phyloP scores from a whole-genome alignment of 1,139 yeast species.

The Sugiyamaella sp. region DNA sequence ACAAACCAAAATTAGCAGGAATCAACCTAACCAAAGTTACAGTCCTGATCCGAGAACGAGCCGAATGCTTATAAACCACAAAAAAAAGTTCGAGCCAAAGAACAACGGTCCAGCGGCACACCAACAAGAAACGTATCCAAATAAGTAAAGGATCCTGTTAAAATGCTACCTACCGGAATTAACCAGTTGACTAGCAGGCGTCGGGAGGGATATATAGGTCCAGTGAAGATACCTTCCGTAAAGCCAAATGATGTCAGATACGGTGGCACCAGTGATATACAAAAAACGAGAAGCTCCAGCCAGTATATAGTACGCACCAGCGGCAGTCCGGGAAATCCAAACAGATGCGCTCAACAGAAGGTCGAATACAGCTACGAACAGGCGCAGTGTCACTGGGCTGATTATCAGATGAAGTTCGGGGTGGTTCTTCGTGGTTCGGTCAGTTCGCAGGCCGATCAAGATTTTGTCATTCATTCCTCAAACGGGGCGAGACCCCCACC shows the following conservation, averaged over 20 bases:
- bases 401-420: neutral
- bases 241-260: no score
- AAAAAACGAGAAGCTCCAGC: no score
- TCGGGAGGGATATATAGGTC: no score
- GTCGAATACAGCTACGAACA: neutral
- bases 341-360: neutral
- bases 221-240: no score
- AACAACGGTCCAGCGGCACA: no score
- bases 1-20: neutral
- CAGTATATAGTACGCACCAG: no score
- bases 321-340: neutral
- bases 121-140: no score
- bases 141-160: no score
- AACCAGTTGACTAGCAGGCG: no score
- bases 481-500: neutral
- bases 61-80: neutral
- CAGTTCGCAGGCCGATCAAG: neutral
- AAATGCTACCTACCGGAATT: no score
- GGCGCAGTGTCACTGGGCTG: neutral
- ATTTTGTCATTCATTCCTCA: neutral
- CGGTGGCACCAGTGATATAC: no score
- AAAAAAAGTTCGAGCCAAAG: neutral
- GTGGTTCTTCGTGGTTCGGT: conserved; percentile 1
- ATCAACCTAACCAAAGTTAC: neutral
- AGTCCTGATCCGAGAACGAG: no score